Evolutionary conservation across 495 filamentous ascomycete species (phyloP), one percentile per base, ranked within the genome.

Genomic region (Pyrenopolyporus hunteri): DNA sequence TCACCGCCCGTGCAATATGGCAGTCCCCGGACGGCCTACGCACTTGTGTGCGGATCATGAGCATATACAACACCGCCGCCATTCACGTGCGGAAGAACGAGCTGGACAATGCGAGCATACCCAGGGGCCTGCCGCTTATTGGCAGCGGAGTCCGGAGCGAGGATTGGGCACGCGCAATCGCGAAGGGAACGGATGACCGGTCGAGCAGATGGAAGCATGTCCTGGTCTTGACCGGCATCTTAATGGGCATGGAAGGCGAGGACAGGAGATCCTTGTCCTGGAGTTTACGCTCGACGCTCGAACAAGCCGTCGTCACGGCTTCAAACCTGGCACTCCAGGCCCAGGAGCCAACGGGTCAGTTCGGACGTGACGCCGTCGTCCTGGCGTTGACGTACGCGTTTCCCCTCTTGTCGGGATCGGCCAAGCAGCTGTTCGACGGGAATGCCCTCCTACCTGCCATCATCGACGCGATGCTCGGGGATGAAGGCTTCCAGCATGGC

Each of bases 151-250:
- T 82, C 62, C 74, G 61, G 59, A 82, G 78, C 31, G 89, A 96
- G 58, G 89, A 86, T 29, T 98, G 94, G 94, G 81, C 90, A 4
- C 85, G 85, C 58, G 92, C 92, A 0, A 82, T 96, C 1, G 83
- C 92, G 16, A 87, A 86, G 67, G 93, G 94, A 8, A 87, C 91
- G 3, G 91, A 98, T 69, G 89, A 93, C 9, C 82, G 84, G 60
- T 92, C 91, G 1, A 89, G 85, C 42, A 78, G 91, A 73, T 97
- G 93, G 94, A 87, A 91, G 75, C 94, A 98, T 75, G 68, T 92
- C 20, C 78, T 97, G 19, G 80, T 93, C 2, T 82, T 98, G 6
- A 85, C 83, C 1, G 94, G 94, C 9, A 76, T 98, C 9, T 68
- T 98, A 63, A 82, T 93, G 64, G 94, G 92, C 32, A 89, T 92